Percentiles rank a stretch among this genome's conserved stretches.
Evolutionary conservation across 805 yeast genomes (phyloP).

Genomic region (Wickerhamomyces chambardii): DNA sequence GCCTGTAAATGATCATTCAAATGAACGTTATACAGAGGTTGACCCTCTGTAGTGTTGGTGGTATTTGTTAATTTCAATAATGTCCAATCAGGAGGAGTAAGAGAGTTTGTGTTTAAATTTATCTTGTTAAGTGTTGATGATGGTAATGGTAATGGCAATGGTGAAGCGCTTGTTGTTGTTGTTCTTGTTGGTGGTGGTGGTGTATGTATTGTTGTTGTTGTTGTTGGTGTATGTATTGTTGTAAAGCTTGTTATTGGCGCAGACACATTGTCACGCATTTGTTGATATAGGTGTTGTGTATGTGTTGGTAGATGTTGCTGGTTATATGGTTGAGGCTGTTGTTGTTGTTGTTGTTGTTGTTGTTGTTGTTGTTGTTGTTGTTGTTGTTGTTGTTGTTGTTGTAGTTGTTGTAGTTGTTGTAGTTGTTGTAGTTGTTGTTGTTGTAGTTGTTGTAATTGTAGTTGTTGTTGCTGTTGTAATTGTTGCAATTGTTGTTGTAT

Average conservation of each 20-base stretch:
- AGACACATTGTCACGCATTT: too few relatives aligned
- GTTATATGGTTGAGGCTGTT: background rate
- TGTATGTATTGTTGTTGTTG: constrained; percentile 1
- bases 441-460: too few relatives aligned
- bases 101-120: constrained; percentile 4
- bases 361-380: constrained; percentile 2
- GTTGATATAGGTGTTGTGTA: background rate
- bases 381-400: background rate
- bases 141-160: too few relatives aligned
- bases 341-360: constrained; percentile 1
- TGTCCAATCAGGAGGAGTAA: constrained; percentile 19
- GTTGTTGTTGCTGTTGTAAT: too few relatives aligned
- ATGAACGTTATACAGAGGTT: background rate
- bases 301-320: background rate
- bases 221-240: background rate
- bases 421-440: too few relatives aligned
- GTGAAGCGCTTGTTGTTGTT: too few relatives aligned
- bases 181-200: background rate
- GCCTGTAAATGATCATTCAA: background rate
- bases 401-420: background rate
- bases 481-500: too few relatives aligned
- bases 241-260: too few relatives aligned
- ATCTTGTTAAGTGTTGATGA: background rate
- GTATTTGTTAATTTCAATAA: constrained; percentile 11
- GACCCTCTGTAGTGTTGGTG: too few relatives aligned